These are phyloP conservation scores for Aristolochia californica DNA, from an alignment of 164 flowering plant species.

Conservation along the genomic window DNA sequence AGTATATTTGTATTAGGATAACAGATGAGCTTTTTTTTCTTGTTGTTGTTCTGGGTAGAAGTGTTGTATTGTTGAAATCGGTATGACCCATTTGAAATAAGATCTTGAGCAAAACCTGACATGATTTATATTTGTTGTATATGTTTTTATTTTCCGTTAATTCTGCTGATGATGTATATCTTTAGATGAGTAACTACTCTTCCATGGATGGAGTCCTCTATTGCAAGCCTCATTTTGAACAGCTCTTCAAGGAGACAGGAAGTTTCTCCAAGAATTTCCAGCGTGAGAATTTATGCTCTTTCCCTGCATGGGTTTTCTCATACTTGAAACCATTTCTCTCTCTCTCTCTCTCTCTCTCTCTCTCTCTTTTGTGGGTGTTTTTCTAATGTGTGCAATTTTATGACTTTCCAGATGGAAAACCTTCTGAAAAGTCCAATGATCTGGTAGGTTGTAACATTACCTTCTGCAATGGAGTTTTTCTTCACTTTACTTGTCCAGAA, in stretches of 20 bases:
- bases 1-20: too few relatives aligned
- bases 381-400: not conserved
- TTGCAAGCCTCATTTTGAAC: conserved; percentile 68
- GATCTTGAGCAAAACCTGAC: too few relatives aligned
- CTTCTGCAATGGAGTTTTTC: not conserved
- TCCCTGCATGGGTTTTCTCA: not conserved
- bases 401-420: conserved; percentile 19
- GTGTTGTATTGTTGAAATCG: not conserved
- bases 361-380: not conserved
- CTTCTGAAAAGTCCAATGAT: conserved; percentile 21
- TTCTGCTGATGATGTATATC: not conserved
- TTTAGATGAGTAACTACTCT: conserved; percentile 49
- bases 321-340: not conserved
- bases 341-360: not conserved
- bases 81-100: not conserved
- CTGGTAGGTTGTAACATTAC: conserved; percentile 17
- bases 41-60: not conserved
- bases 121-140: not conserved
- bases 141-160: not conserved
- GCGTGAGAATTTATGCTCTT: conserved; percentile 10
- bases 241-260: conserved; percentile 44
- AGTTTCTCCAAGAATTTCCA: conserved; percentile 31
- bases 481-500: not conserved
- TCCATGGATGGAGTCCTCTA: conserved; percentile 56
- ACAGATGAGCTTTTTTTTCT: not conserved